Evolutionary conservation across 2,329 filamentous ascomycete genomes (phyloP).

Genomic region (Aurifilum marmelostoma): DNA sequence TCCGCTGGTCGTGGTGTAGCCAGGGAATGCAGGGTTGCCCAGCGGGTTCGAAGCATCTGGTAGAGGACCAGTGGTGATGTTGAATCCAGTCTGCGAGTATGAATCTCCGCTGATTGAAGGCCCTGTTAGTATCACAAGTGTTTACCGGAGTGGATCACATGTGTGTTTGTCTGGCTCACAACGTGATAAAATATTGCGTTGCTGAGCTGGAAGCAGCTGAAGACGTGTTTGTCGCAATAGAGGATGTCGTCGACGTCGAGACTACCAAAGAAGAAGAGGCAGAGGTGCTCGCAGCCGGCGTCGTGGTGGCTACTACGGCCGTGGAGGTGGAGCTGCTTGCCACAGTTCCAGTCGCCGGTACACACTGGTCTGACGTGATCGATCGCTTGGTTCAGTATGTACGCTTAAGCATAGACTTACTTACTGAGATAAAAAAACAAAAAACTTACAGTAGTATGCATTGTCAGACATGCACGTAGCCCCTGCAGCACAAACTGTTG

Average conservation of each 20-base stretch:
- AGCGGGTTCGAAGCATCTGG: constrained; percentile 59
- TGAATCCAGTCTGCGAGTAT: constrained; percentile 63
- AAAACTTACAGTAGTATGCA: constrained; percentile 19
- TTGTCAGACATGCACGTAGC: constrained; percentile 22
- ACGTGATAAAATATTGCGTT: constrained; percentile 45
- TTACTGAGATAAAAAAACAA: background rate
- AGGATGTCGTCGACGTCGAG: constrained; percentile 11
- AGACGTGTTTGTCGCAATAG: constrained; percentile 14
- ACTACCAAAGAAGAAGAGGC: background rate
- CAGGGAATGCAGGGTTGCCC: constrained; percentile 60
- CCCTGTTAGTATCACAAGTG: background rate
- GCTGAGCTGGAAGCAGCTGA: constrained; percentile 5
- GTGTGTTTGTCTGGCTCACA: constrained; percentile 36
- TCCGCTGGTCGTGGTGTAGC: constrained; percentile 51
- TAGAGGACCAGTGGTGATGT: constrained; percentile 47
- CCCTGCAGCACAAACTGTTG: constrained; percentile 19
- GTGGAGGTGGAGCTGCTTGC: background rate
- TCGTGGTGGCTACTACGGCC: background rate
- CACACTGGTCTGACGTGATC: constrained; percentile 11
- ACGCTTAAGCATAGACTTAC: no score
- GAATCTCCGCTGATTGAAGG: constrained; percentile 54
- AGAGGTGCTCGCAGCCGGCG: background rate
- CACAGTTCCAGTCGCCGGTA: constrained; percentile 17
- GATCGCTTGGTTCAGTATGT: no score
- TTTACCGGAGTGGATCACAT: no score